Base-by-base conservation (phyloP, 331 rosid genomes). In the Rosa hybrid region DNA sequence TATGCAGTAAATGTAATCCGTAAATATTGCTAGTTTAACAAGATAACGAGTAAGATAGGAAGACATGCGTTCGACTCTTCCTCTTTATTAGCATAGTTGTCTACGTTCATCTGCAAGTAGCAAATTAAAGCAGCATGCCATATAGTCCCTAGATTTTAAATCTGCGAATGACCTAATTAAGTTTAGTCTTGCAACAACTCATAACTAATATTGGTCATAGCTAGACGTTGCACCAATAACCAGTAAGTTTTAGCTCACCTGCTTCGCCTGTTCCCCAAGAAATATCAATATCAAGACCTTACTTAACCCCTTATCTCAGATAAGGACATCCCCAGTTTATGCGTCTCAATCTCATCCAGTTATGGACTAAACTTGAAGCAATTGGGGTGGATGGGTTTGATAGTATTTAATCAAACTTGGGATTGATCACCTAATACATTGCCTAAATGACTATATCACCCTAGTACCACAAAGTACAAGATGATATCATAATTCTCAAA, bases 181-280 rank as follows among this genome's bases (percentile, higher is more conserved):
- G 64, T 65, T 25, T 56, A 54, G n/a, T 54, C 78, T 20, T 34
- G 64, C 64, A 57, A 38, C 60, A 48, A 72, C 77, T 20, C 30
- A 60, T 71, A 60, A 72, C 82, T 46, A 71, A 57, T 18, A 13
- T 72, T 38, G 78, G 13, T 41, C 60, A 17, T 71, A 4, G 68
- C 18, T 27, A 8, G 83, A 72, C 68, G 51, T 63, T 80, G 74
- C 65, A 80, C 83, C 78, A 60, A n/a, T n/a, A n/a, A 80, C 78
- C 27, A 4, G 50, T 7, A 34, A 30, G 78, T 38, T 39, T 13
- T 17, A 51, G 83, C 75, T 64, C 79, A 80, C 74, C 83, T 64
- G 79, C 79, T 17, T 65, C 42, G 42, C 12, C 71, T 30, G 0
- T 27, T n/a, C 64, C 76, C 18, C 74, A 73, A 64, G 39, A 62